phyloP scores from a whole-genome alignment of 805 yeast genomes.

The Candida rishiriensis region DNA sequence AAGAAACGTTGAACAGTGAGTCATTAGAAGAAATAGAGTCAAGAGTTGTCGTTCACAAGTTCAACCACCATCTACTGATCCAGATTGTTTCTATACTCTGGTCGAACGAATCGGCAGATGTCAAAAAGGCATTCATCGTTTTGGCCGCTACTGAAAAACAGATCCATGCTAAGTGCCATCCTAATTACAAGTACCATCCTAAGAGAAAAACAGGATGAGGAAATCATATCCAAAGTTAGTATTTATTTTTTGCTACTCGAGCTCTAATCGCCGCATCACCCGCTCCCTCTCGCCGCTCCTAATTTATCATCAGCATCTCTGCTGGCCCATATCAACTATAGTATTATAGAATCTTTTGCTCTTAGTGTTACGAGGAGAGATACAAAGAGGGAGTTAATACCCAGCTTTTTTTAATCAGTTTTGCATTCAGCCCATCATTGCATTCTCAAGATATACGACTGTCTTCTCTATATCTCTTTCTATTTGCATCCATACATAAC shows the following conservation, averaged over 20 bases:
- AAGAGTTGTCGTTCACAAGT: slow-evolving; percentile 21
- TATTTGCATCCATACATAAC: no score
- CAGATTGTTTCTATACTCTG: slow-evolving; percentile 42
- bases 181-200: slow-evolving; percentile 42
- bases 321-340: no score
- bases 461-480: no score
- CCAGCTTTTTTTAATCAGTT: no score
- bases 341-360: no score
- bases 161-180: slow-evolving; percentile 37
- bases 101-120: slow-evolving; percentile 36
- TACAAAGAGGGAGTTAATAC: no score
- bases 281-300: not conserved
- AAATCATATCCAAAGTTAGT: not conserved
- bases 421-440: no score
- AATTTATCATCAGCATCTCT: not conserved
- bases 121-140: slow-evolving; percentile 34
- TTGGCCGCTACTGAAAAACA: slow-evolving; percentile 38
- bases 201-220: slow-evolving; percentile 22
- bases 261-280: no score
- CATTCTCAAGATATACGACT: no score
- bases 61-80: slow-evolving; percentile 38
- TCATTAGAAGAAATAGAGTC: slow-evolving; percentile 7
- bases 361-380: no score
- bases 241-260: not conserved
- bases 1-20: slow-evolving; percentile 5